Base-by-base conservation (phyloP, 164 flowering plant species). In the Protea cynaroides region DNA sequence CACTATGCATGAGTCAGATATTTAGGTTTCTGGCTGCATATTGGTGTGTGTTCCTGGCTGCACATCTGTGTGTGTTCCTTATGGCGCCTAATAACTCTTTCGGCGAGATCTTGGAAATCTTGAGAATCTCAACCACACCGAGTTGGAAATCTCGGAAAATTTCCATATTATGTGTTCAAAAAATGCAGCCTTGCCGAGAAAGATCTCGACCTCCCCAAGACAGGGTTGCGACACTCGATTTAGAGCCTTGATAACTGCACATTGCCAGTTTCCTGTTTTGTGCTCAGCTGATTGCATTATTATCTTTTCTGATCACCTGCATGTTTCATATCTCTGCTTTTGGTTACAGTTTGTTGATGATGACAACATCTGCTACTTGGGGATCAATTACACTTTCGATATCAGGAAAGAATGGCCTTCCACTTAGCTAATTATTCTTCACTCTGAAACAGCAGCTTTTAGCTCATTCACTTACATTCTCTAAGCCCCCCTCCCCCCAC, bases 281-380 rank as follows among this genome's bases (percentile, higher is more conserved):
- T 8, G 25, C n/a, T 58, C 13, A 24, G 37, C 12, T 49, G 12
- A 19, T 24, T 49, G 25, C n/a, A n/a, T 25, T 10, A 29, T 19
- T n/a, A n/a, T 24, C 44, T 50, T 11, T 46, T 23, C 29, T 59
- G 21, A 59, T 62, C 37, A 56, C 21, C 64, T 38, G 18, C 8
- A 6, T 9, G 34, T 47, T 47, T 24, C 43, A 21, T 56, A 22
- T 17, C 44, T 62, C 37, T 58, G 22, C 36, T 38, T 25, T 13
- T 57, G 7, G 36, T 69, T 58, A 65, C 78, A 79, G 82, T 74
- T 79, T 71, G 34, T 74, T 18, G 82, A 79, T 58, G 82, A 79
- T 34, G 80, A 79, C 56, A 60, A 74, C 64, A 76, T 70, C 40
- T 68, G 76, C 74, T 74, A 76, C 71, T 68, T 79, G 68, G 78